phyloP scores from a whole-genome alignment of 2,329 filamentous ascomycete genomes.

The Arthrobotrys megalospora region DNA sequence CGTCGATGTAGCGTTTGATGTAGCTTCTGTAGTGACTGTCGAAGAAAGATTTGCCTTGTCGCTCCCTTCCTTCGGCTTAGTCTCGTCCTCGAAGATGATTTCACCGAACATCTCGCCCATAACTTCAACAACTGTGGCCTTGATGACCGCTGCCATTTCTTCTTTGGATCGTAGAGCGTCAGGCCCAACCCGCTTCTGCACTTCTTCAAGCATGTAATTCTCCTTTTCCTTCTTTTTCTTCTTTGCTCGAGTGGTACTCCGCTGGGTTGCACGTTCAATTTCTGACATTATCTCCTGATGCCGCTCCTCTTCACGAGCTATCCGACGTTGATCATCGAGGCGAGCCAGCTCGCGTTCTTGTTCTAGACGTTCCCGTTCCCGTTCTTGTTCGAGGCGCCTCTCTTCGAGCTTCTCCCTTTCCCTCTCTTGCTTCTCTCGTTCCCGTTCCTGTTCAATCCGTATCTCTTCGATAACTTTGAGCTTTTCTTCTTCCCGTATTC shows the following conservation, averaged over 20 bases:
- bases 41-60: constrained; percentile 48
- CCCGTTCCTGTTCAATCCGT: constrained; percentile 55
- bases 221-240: constrained; percentile 56
- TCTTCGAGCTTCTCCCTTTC: constrained; percentile 18
- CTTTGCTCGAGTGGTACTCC: constrained; percentile 53
- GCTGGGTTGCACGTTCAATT: constrained; percentile 55
- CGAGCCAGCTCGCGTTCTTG: constrained; percentile 44
- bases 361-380: constrained; percentile 50
- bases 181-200: constrained; percentile 54
- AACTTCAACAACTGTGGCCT: constrained; percentile 54
- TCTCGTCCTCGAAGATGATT: constrained; percentile 59
- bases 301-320: constrained; percentile 50
- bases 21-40: constrained; percentile 28
- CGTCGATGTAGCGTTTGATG: constrained; percentile 10
- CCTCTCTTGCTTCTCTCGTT: constrained; percentile 31
- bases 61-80: constrained; percentile 25
- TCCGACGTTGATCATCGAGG: constrained; percentile 49
- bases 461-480: constrained; percentile 60
- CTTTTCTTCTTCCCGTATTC: constrained; percentile 59
- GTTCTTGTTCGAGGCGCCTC: constrained; percentile 35
- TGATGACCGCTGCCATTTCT: constrained; percentile 54
- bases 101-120: constrained; percentile 60
- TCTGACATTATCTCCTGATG: constrained; percentile 60
- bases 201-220: constrained; percentile 45
- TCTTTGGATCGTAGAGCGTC: constrained; percentile 54